phyloP scores from a whole-genome alignment of 2,329 filamentous ascomycete genomes.

The Nigrospora osmanthi region DNA sequence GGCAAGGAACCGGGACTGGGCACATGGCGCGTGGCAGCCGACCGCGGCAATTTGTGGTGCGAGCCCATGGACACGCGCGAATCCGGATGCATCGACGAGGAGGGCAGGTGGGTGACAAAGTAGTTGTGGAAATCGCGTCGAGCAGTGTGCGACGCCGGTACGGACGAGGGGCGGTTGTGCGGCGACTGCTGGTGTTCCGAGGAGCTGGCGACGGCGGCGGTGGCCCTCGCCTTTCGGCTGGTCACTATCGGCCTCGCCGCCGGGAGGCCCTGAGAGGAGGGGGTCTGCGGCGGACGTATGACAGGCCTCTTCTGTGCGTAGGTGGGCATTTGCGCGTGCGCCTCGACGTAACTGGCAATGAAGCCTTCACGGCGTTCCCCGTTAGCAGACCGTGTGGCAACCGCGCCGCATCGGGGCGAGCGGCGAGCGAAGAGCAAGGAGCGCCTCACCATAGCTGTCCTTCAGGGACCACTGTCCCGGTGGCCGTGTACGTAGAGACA shows the following conservation, averaged over 20 bases:
- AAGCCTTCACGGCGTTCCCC: slow-evolving; percentile 13
- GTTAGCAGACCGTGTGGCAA: no score
- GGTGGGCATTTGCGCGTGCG: slow-evolving; percentile 8
- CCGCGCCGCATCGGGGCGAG: no score
- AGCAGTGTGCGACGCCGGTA: slow-evolving; percentile 5
- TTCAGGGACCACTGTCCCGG: slow-evolving; percentile 21
- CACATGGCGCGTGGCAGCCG: slow-evolving; percentile 74
- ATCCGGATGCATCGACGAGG: slow-evolving; percentile 87
- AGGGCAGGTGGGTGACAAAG: slow-evolving; percentile 93
- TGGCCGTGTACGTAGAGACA: slow-evolving; percentile 15
- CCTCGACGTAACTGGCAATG: slow-evolving; percentile 21
- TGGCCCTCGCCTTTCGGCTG: not conserved
- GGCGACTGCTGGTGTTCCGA: slow-evolving; percentile 3
- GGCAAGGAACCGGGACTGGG: slow-evolving; percentile 45
- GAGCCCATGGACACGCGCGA: slow-evolving; percentile 55
- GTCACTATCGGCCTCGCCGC: not conserved
- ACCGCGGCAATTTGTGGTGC: slow-evolving; percentile 79
- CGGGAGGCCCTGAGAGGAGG: not conserved
- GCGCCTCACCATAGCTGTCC: slow-evolving; percentile 21
- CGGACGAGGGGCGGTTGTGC: not conserved
- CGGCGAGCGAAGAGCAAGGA: not conserved
- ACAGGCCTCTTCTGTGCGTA: slow-evolving; percentile 3
- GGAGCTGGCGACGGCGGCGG: not conserved
- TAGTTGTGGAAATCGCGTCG: slow-evolving; percentile 78
- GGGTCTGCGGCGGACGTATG: slow-evolving; percentile 2